Conservation (phyloP, 805 yeast species). For the Kodamaea jinghongensis region DNA sequence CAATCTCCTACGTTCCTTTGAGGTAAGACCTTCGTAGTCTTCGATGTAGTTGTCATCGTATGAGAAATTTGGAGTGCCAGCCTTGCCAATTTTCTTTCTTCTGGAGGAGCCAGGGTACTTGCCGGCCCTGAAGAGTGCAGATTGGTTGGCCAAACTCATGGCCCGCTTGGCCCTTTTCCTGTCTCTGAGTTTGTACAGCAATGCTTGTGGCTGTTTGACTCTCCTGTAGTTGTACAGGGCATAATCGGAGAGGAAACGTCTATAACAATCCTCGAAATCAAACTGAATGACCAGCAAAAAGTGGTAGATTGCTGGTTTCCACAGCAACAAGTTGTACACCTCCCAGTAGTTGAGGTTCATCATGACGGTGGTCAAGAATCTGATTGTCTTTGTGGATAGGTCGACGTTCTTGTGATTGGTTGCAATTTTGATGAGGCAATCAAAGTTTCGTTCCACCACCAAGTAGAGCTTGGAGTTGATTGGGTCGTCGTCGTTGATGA, state of each 20-base stretch:
- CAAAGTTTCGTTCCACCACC: constrained; percentile 39
- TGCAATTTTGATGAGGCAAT: constrained; percentile 34
- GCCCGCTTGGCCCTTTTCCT: constrained; percentile 12
- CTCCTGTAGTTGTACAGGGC: constrained; percentile 24
- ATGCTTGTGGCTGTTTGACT: constrained; percentile 16
- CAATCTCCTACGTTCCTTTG: constrained; percentile 4
- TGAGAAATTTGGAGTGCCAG: constrained; percentile 1
- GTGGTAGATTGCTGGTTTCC: constrained; percentile 44
- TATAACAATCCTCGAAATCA: constrained; percentile 40
- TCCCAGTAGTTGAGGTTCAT: constrained; percentile 46
- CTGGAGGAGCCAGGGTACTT: not conserved
- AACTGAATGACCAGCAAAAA: constrained; percentile 38
- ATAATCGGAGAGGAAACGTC: constrained; percentile 33
- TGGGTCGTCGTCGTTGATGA: constrained; percentile 23
- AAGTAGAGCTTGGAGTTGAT: constrained; percentile 30
- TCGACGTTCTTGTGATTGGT: constrained; percentile 28
- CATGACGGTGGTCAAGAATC: constrained; percentile 36
- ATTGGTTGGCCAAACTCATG: constrained; percentile 3
- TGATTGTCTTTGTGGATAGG: constrained; percentile 32
- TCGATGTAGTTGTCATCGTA: constrained; percentile 6
- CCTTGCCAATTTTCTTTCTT: constrained; percentile 7
- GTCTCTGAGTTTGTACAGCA: constrained; percentile 11
- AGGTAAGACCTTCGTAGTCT: constrained; percentile 6
- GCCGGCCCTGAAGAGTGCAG: not conserved
- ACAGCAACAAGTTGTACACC: constrained; percentile 36